Percentiles rank a stretch among this genome's conserved stretches.
These are phyloP conservation scores for Fusarium praegraminearum DNA, from an alignment of 2,329 filamentous ascomycete species.

Conservation along the genomic window DNA sequence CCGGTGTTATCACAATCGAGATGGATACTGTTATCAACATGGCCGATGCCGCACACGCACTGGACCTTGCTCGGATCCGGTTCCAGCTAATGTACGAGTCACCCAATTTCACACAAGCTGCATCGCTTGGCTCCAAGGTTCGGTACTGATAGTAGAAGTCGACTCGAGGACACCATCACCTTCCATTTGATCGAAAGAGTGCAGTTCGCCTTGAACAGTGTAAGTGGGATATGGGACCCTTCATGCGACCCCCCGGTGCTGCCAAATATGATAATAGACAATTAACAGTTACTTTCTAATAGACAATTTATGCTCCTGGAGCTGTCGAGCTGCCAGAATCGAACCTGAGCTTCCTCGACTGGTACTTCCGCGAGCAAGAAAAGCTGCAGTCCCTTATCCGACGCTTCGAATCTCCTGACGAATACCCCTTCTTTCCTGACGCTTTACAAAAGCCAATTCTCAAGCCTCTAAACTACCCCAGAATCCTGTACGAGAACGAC, in stretches of 20 bases:
- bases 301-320: slow-evolving; percentile 84
- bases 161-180: slow-evolving; percentile 96
- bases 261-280: background rate
- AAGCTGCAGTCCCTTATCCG: slow-evolving; percentile 91
- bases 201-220: slow-evolving; percentile 90
- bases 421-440: slow-evolving; percentile 95
- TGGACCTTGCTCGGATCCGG: slow-evolving; percentile 92
- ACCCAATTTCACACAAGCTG: background rate
- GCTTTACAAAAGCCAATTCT: slow-evolving; percentile 84
- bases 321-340: slow-evolving; percentile 82
- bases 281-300: slow-evolving; percentile 24
- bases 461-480: slow-evolving; percentile 87
- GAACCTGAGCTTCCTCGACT: slow-evolving; percentile 88
- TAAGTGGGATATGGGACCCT: slow-evolving; percentile 34
- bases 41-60: slow-evolving; percentile 82
- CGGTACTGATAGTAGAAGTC: slow-evolving; percentile 66
- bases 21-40: slow-evolving; percentile 96
- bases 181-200: slow-evolving; percentile 97
- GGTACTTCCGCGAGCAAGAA: slow-evolving; percentile 92
- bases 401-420: slow-evolving; percentile 95
- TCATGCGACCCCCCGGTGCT: slow-evolving; percentile 35
- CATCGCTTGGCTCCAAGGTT: background rate
- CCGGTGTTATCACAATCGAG: slow-evolving; percentile 11
- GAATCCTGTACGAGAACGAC: slow-evolving; percentile 86
- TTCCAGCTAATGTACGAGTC: slow-evolving; percentile 86